These are phyloP conservation scores for Fusarium fracticaudum DNA, from an alignment of 2,329 filamentous ascomycete species.

Conservation along the genomic window DNA sequence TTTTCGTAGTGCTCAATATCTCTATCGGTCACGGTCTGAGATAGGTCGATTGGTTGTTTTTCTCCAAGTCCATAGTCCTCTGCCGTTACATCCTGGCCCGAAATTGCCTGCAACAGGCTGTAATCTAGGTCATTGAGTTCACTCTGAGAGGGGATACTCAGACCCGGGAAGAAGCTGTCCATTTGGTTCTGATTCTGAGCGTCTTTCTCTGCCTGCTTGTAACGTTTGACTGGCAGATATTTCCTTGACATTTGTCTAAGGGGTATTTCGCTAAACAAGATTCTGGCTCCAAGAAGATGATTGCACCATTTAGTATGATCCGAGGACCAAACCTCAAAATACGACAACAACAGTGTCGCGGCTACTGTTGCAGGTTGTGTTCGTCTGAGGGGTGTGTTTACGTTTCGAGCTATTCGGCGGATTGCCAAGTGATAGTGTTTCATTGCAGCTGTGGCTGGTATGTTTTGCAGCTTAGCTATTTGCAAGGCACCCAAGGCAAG, in stretches of 20 bases:
- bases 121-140: conserved; percentile 54
- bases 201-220: conserved; percentile 46
- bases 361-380: conserved; percentile 85
- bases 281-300: conserved; percentile 85
- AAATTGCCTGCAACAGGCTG: conserved; percentile 53
- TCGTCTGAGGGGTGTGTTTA: conserved; percentile 74
- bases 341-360: conserved; percentile 84
- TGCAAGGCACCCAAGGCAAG: conserved; percentile 88
- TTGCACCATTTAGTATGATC: conserved; percentile 97
- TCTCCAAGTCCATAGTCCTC: conserved; percentile 51
- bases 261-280: conserved; percentile 84
- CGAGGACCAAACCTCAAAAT: conserved; percentile 93
- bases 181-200: conserved; percentile 50
- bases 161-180: conserved; percentile 41
- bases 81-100: conserved; percentile 51
- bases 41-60: conserved; percentile 41
- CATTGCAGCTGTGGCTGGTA: conserved; percentile 80
- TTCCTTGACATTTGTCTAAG: conserved; percentile 77
- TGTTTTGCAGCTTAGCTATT: conserved; percentile 81
- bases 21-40: conserved; percentile 53
- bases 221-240: conserved; percentile 70
- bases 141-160: conserved; percentile 28
- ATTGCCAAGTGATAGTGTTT: conserved; percentile 93
- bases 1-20: conserved; percentile 86
- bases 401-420: conserved; percentile 78